These are phyloP conservation scores for Picochlorum sp. DNA, from an alignment of 139 green algal species.

Conservation along the genomic window DNA sequence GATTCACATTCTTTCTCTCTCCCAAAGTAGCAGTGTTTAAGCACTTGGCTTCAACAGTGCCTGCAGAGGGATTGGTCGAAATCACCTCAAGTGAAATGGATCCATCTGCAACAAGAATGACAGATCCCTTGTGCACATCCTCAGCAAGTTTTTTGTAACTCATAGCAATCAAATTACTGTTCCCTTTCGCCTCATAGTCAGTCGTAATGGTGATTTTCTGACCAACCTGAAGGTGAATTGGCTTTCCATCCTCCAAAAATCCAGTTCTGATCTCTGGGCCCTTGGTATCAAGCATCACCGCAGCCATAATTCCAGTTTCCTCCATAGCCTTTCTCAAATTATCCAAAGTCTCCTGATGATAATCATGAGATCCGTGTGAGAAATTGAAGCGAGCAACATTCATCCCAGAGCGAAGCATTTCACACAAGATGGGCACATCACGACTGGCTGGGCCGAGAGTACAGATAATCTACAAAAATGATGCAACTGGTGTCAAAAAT, in stretches of 20 bases:
- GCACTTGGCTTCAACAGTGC: constrained; percentile 66
- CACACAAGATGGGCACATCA: constrained; percentile 58
- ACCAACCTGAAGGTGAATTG: constrained; percentile 61
- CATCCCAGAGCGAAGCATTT: constrained; percentile 88
- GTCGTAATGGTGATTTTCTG: constrained; percentile 88
- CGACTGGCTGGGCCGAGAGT: constrained; percentile 81
- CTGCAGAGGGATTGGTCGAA: constrained; percentile 54
- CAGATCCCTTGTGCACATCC: constrained; percentile 76
- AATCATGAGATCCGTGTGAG: constrained; percentile 87
- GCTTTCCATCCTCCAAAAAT: constrained; percentile 81
- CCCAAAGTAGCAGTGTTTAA: constrained; percentile 93
- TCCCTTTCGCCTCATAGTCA: constrained; percentile 79
- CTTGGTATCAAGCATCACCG: constrained; percentile 98
- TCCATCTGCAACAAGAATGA: constrained; percentile 90
- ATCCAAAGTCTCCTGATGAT: constrained; percentile 93
- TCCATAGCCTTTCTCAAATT: constrained; percentile 72
- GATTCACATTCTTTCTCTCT: constrained; percentile 97
- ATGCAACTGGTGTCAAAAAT: not conserved
- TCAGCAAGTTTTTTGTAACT: constrained; percentile 81
- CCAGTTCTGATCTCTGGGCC: constrained; percentile 96
- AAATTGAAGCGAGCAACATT: constrained; percentile 96
- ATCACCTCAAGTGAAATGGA: constrained; percentile 92
- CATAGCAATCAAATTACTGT: constrained; percentile 77
- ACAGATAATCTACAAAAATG: constrained; percentile 74
- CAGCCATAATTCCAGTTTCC: constrained; percentile 93